phyloP scores from a whole-genome alignment of 2,329 filamentous ascomycete species.

The Nemania sp. region DNA sequence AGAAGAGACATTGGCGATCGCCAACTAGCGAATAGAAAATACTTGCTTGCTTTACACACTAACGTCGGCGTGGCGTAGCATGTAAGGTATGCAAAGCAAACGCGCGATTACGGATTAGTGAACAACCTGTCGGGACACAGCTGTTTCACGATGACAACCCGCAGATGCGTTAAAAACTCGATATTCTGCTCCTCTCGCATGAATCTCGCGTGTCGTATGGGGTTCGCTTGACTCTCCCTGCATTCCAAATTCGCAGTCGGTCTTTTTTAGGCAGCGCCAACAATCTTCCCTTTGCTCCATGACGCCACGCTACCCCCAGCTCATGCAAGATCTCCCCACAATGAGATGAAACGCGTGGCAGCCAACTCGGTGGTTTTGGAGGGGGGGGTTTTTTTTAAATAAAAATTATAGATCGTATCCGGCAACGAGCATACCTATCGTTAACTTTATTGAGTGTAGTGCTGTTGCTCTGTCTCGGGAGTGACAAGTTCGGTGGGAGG shows the following conservation, averaged over 20 bases:
- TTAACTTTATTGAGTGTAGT: background rate
- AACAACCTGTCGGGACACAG: background rate
- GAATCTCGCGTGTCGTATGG: background rate
- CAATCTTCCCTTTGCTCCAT: background rate
- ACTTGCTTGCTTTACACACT: background rate
- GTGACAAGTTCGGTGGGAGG: constrained; percentile 16
- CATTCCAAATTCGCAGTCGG: background rate
- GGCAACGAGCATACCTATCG: background rate
- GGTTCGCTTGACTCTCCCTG: background rate
- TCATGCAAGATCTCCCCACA: background rate
- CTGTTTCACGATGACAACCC: background rate
- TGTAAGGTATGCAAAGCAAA: background rate
- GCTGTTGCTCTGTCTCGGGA: constrained; percentile 15
- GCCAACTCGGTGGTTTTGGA: background rate
- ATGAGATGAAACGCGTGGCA: background rate
- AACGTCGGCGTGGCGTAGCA: background rate
- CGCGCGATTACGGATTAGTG: too few species aligned
- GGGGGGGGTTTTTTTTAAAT: background rate
- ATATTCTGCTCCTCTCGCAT: background rate
- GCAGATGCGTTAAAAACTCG: too few species aligned
- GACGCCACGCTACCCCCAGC: background rate
- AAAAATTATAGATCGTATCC: background rate
- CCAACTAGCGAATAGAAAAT: background rate
- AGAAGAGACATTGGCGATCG: constrained; percentile 2
- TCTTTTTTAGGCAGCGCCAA: too few species aligned